These are phyloP conservation scores for Lepidium aucheri DNA, from an alignment of 345 rosid species.

Conservation along the genomic window DNA sequence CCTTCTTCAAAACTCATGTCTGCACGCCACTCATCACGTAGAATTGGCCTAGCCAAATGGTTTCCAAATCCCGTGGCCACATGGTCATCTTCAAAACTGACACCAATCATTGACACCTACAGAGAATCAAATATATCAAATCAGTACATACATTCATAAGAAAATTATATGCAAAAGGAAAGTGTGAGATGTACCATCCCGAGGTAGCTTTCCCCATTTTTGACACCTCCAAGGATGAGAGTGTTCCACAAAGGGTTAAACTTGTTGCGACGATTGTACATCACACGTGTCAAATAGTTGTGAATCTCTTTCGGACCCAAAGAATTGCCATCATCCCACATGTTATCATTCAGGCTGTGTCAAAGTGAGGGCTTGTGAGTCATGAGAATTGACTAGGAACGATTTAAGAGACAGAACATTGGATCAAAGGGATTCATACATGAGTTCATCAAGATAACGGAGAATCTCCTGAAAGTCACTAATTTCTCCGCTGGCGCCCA, in stretches of 20 bases:
- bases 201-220: conserved; percentile 88
- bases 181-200: conserved; percentile 54
- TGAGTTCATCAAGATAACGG: conserved; percentile 79
- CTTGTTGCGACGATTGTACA: conserved; percentile 97
- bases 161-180: background rate
- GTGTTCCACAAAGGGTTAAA: conserved; percentile 96
- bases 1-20: conserved; percentile 90
- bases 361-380: background rate
- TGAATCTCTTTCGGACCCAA: conserved; percentile 99
- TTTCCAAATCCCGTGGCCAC: conserved; percentile 97
- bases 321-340: conserved; percentile 99
- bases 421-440: conserved; percentile 35
- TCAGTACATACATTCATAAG: background rate
- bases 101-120: conserved; percentile 93
- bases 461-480: conserved; percentile 97
- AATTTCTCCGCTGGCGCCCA: conserved; percentile 94
- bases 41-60: conserved; percentile 94
- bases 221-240: conserved; percentile 91
- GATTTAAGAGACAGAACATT: background rate
- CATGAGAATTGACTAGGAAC: conserved; percentile 7
- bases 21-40: conserved; percentile 91
- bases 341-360: conserved; percentile 83
- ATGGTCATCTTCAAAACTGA: conserved; percentile 82
- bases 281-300: conserved; percentile 82
- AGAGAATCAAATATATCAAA: conserved; percentile 9